Percentiles rank a stretch among this genome's conserved stretches.
phyloP scores from a whole-genome alignment of 192 early-diverging fungal species.

The Gryganskiella cystojenkinii region DNA sequence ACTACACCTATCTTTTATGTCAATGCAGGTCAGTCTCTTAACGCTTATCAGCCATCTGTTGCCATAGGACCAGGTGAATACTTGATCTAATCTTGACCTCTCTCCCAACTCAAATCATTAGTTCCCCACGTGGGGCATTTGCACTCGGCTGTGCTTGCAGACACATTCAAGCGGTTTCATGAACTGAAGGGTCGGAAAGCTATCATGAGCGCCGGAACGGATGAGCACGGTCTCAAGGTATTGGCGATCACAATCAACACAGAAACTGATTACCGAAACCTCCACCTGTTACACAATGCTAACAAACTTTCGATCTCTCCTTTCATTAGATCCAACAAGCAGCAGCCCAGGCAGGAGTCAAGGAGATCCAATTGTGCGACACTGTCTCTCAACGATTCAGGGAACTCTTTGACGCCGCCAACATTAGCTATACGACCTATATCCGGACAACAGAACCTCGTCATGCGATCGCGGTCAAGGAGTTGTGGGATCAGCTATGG shows the following conservation, averaged over 20 bases:
- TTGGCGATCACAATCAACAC: no score
- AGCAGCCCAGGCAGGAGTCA: slow-evolving; percentile 65
- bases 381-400: slow-evolving; percentile 71
- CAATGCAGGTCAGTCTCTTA: slow-evolving; percentile 71
- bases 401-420: slow-evolving; percentile 77
- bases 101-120: slow-evolving; percentile 10
- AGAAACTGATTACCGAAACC: no score
- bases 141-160: slow-evolving; percentile 88
- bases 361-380: slow-evolving; percentile 85
- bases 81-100: background rate
- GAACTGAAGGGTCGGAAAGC: slow-evolving; percentile 72
- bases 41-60: no score
- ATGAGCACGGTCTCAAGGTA: slow-evolving; percentile 97
- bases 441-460: slow-evolving; percentile 87
- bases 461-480: slow-evolving; percentile 75
- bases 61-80: background rate
- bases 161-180: slow-evolving; percentile 81
- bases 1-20: slow-evolving; percentile 95
- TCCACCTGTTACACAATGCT: no score
- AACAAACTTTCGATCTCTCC: no score
- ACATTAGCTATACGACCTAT: slow-evolving; percentile 82
- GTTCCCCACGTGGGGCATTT: slow-evolving; percentile 96
- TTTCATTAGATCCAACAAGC: slow-evolving; percentile 87
- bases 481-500: slow-evolving; percentile 79
- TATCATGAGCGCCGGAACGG: slow-evolving; percentile 83